phyloP scores from a whole-genome alignment of 2,329 filamentous ascomycete genomes.

The Tolypocladium pustulatum region DNA sequence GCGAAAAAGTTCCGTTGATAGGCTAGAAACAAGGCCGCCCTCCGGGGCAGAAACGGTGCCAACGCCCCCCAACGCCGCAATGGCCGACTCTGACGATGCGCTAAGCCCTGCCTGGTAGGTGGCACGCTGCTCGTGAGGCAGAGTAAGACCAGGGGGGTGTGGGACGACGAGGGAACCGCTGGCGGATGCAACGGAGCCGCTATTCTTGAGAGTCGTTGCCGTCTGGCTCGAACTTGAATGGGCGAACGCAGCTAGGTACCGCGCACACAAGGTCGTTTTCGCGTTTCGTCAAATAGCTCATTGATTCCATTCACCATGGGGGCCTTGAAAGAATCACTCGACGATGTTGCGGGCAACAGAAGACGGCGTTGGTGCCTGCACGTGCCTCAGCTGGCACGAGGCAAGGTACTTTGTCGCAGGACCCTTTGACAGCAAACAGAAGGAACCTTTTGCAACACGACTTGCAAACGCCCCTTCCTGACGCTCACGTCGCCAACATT shows the following conservation, averaged over 20 bases:
- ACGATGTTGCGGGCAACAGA: background rate
- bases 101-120: conserved; percentile 12
- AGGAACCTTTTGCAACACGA: background rate
- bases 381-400: background rate
- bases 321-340: too few relatives aligned
- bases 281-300: background rate
- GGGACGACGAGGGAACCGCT: background rate
- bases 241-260: background rate
- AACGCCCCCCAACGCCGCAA: background rate
- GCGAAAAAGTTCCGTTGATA: background rate
- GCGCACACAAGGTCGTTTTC: background rate
- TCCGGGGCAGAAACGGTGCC: background rate
- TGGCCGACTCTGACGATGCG: conserved; percentile 2
- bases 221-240: background rate
- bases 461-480: background rate
- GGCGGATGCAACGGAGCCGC: background rate
- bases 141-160: background rate
- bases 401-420: background rate
- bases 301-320: background rate
- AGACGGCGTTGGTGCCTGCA: background rate
- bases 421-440: background rate
- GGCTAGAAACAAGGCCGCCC: background rate
- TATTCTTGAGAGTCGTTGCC: background rate
- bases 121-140: conserved; percentile 4
- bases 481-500: background rate